Conservation (phyloP, 2,329 filamentous ascomycete genomes). For the Geoglossum cookeanum region DNA sequence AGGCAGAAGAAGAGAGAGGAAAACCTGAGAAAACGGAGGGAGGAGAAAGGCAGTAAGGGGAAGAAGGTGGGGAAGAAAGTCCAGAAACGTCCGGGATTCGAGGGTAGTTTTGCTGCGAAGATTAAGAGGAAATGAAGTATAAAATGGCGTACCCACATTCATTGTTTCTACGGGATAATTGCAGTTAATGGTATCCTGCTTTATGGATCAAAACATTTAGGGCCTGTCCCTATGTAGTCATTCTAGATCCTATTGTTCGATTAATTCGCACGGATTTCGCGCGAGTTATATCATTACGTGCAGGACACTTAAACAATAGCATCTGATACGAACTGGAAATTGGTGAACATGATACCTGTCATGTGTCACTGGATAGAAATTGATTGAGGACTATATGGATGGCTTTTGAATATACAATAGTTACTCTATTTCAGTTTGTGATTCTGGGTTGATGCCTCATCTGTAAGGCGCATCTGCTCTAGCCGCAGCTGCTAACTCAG, state of each 20-base stretch:
- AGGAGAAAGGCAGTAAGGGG: constrained; percentile 46
- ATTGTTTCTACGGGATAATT: not conserved
- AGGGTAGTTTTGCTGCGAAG: constrained; percentile 47
- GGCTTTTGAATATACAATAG: not conserved
- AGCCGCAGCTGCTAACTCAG: constrained; percentile 80
- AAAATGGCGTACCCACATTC: not conserved
- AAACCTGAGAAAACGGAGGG: constrained; percentile 53
- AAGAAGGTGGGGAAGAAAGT: constrained; percentile 34
- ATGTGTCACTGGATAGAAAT: not conserved
- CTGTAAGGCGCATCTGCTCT: constrained; percentile 85
- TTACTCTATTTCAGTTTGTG: not conserved
- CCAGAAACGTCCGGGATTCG: constrained; percentile 35
- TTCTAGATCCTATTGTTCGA: no score
- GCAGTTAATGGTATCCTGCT: not conserved
- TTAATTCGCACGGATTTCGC: no score
- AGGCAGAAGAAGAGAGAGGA: constrained; percentile 69
- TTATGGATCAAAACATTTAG: not conserved
- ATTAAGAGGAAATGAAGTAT: constrained; percentile 10
- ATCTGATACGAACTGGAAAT: not conserved
- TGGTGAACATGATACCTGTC: not conserved
- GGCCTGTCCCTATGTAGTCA: no score
- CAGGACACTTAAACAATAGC: no score
- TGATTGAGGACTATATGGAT: not conserved
- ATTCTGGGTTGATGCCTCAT: constrained; percentile 26
- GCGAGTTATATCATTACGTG: no score